Evolutionary conservation across 2,329 filamentous ascomycete genomes (phyloP), one percentile per base, ranked within the genome.

Genomic region (Penicillium sumatraense): DNA sequence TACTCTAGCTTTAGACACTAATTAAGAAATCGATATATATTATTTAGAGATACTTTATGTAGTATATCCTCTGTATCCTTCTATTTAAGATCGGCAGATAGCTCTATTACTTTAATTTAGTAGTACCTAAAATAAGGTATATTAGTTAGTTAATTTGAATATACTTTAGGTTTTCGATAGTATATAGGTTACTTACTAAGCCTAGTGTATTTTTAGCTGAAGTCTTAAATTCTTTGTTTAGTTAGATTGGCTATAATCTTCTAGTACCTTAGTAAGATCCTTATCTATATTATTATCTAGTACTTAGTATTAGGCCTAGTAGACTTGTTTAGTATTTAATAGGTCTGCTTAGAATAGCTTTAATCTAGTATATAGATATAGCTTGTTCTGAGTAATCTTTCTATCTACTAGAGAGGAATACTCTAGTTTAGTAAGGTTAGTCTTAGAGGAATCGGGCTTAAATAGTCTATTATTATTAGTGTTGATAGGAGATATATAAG

Each of bases 21-120:
- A 51, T 63, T 61, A 6, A 65, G 61, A 50, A 67, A 66, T 45
- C 42, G 31, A 55, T 66, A 47, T 29, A 67, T 56, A n/a, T 63
- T 33, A 53, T 65, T 64, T 46, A 24, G 41, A 18, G 59, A 62
- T 14, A 44, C 59, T 40, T 57, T 11, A 23, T 44, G 31, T 26
- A 68, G 54, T 26, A 53, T 41, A 35, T 61, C 47, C 38, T 65
- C 57, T 18, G 56, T 8, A 49, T 61, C 49, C 26, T 40, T 40
- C 55, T 42, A 67, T 49, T 64, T 63, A 7, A 18, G 53, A 59
- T 62, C 35, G 20, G 45, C 51, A n/a, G 52, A 56, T 18, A 48
- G 53, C 31, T 64, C 47, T 3, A 48, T 61, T 50, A 51, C 56
- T 56, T 65, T 65, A 11, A 42, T 52, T 49, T 45, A 20, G 51